Evolutionary conservation across 805 yeast species (phyloP), one percentile per base, ranked within the genome.

Genomic region (Kodamaea jinghongensis): DNA sequence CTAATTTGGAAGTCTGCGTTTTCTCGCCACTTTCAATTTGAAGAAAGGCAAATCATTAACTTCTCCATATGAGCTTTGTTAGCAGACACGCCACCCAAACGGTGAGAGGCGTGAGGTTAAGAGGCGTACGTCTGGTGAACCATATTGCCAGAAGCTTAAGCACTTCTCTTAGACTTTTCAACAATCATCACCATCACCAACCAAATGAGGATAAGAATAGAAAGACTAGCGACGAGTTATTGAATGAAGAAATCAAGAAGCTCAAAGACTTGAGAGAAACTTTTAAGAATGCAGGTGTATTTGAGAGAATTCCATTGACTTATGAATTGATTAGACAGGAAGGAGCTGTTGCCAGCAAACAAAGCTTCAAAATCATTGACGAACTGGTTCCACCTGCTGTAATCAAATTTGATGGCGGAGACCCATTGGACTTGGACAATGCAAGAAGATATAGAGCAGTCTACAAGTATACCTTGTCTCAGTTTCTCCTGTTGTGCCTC

Each of bases 401-500:
- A 10, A 12, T 58, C 14, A 28, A 15, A 3, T 48, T 56, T 35
- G 42, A 36, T 7, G 50, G 44, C 4, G 34, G 22, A 6, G 48
- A 50, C 37, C 61, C 63, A 9, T 47, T 55, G 34, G 46, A 55
- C 14, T 22, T 45, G 6, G 46, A 41, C 6, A 26, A 37, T 28
- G 44, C 53, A 8, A 34, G 41, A 17, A 40, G 56, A 12, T 53
- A 54, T 31, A 33, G 37, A 23, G 41, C 39, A 4, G 44, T 49
- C 10, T 55, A 48, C 39, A 31, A 39, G 32, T 61, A 50, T 38
- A 52, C 54, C 51, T 47, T 58, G 41, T 48, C 44, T 28, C 48
- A 56, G 4, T 62, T 58, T 38, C 36, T 58, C 31, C 49, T 47
- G 34, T 61, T 62, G 42, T 54, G 60, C 44, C 44, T 17, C 14